phyloP scores from a whole-genome alignment of 1,284 basidiomycete genomes.

The Tranzscheliella williamsii region DNA sequence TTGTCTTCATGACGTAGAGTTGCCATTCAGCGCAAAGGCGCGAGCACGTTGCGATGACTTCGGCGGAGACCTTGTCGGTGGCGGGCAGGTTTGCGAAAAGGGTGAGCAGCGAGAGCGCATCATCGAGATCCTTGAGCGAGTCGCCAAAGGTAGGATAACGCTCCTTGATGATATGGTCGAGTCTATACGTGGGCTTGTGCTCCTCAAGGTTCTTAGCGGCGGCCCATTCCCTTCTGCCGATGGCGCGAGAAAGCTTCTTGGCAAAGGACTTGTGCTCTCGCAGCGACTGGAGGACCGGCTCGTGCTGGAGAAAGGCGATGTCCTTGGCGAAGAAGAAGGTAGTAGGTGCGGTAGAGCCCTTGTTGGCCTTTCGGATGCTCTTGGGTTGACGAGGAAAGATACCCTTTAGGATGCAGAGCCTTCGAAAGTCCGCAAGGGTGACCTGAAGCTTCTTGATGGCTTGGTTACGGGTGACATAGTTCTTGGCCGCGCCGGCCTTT shows the following conservation, averaged over 20 bases:
- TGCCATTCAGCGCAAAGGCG: slow-evolving; percentile 71
- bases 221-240: slow-evolving; percentile 92
- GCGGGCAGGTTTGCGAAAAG: slow-evolving; percentile 73
- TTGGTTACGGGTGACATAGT: slow-evolving; percentile 75
- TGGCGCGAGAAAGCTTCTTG: slow-evolving; percentile 90
- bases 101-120: slow-evolving; percentile 92
- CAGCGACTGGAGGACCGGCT: slow-evolving; percentile 91
- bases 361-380: slow-evolving; percentile 91
- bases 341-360: slow-evolving; percentile 92
- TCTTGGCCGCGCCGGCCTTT: slow-evolving; percentile 72
- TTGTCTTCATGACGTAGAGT: slow-evolving; percentile 88
- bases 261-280: slow-evolving; percentile 98
- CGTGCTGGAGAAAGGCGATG: slow-evolving; percentile 94
- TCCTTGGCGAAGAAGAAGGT: slow-evolving; percentile 99
- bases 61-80: slow-evolving; percentile 72
- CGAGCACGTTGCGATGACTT: slow-evolving; percentile 86
- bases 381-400: slow-evolving; percentile 97
- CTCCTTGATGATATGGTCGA: slow-evolving; percentile 97
- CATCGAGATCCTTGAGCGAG: slow-evolving; percentile 93
- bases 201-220: slow-evolving; percentile 92
- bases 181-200: slow-evolving; percentile 69
- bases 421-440: slow-evolving; percentile 93
- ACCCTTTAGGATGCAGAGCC: slow-evolving; percentile 97
- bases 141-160: slow-evolving; percentile 97
- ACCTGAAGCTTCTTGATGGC: slow-evolving; percentile 75